These are phyloP conservation scores for Picea sitchensis DNA, from an alignment of 75 land plant genomes.

Conservation along the genomic window DNA sequence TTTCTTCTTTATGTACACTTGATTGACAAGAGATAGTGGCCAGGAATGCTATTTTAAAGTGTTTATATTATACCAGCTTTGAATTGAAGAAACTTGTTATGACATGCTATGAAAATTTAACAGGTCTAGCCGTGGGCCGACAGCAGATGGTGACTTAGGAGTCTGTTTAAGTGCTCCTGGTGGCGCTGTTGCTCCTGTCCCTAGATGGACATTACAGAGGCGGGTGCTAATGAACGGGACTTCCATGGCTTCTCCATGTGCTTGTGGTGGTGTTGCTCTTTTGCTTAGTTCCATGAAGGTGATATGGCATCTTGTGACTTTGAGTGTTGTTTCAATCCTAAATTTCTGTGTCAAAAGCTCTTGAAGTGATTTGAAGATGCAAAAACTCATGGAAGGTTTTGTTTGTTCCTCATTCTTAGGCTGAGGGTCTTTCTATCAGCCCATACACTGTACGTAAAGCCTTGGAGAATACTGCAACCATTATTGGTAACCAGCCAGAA, in stretches of 20 bases:
- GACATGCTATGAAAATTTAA: neutral
- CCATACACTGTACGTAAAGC: constrained; percentile 86
- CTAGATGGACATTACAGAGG: constrained; percentile 94
- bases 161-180: constrained; percentile 98
- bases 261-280: constrained; percentile 98
- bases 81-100: neutral
- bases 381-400: neutral
- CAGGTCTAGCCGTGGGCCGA: constrained; percentile 99
- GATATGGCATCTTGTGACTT: neutral
- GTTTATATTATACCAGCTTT: neutral
- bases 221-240: constrained; percentile 99
- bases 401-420: constrained; percentile 44
- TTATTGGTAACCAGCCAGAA: constrained; percentile 58
- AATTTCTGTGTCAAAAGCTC: neutral
- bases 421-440: constrained; percentile 77
- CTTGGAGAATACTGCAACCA: constrained; percentile 77
- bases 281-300: constrained; percentile 97
- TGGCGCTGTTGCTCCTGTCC: constrained; percentile 98
- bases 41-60: neutral
- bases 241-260: constrained; percentile 99
- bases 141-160: constrained; percentile 94
- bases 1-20: neutral
- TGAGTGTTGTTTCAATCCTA: neutral
- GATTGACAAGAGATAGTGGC: neutral
- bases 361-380: neutral